A percentile compares a stretch with the other conserved stretches of the same genome.
phyloP scores from a whole-genome alignment of 1,139 yeast genomes.

The Hansenula lynferdii region DNA sequence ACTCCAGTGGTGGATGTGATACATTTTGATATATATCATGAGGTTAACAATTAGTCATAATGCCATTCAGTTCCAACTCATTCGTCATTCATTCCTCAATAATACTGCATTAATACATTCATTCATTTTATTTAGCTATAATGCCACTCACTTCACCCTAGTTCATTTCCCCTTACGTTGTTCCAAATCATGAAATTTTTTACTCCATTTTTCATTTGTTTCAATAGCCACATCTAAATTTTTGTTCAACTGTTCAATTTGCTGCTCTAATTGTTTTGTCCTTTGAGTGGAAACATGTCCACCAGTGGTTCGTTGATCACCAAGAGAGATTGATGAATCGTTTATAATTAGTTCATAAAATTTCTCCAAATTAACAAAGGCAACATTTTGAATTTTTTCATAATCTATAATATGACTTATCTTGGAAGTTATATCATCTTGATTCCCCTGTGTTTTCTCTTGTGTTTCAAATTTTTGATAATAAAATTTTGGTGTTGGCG shows the following conservation, averaged over 20 bases:
- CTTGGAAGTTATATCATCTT: conserved; percentile 4
- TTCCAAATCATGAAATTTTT: conserved; percentile 8
- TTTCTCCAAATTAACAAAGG: conserved; percentile 10
- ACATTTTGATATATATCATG: conserved; percentile 2
- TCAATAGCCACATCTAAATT: conserved; percentile 43
- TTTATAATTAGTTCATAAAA: conserved; percentile 12
- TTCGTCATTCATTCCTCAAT: neutral
- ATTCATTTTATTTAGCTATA: too few relatives aligned
- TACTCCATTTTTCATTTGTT: conserved; percentile 45
- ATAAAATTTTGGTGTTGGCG: conserved; percentile 14
- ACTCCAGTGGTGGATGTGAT: conserved; percentile 1
- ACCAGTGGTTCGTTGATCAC: too few relatives aligned
- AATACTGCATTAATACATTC: neutral
- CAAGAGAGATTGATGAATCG: neutral
- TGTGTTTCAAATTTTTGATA: conserved; percentile 4
- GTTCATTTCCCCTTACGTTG: too few relatives aligned
- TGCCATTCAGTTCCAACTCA: neutral
- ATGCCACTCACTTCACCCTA: too few relatives aligned
- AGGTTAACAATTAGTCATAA: neutral
- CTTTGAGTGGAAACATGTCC: too few relatives aligned
- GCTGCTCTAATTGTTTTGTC: conserved; percentile 33
- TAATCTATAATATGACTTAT: conserved; percentile 21
- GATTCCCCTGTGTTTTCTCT: neutral
- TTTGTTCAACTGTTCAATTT: conserved; percentile 33
- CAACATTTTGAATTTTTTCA: conserved; percentile 6